Base-by-base conservation (phyloP, 345 rosid species). In the Camelina neglecta region DNA sequence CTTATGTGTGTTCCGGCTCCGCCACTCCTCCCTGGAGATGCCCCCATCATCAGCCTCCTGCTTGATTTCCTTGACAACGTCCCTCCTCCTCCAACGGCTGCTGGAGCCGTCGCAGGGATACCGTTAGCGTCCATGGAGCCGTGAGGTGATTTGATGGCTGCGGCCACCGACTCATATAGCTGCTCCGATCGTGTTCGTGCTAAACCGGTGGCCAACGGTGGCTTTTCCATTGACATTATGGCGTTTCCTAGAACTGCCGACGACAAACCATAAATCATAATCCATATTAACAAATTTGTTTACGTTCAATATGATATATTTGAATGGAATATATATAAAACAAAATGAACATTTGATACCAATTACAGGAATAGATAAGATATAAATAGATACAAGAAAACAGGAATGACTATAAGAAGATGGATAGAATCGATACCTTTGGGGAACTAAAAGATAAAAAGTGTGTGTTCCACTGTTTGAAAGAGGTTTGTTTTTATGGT, bases 141-240 rank as follows among this genome's bases (percentile, higher is more conserved):
- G 8, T 36, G 56, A 58, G 81, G 76, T 29, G 97, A 92, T 77
- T 80, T 92, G 71, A 90, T 81, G n/a, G 88, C 95, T 4, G 96
- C 91, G 1, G 90, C 88, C 54, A 91, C 51, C 3, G 89, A 61
- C 77, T 92, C 97, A 74, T 80, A 76, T 69, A 92, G 59, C 42
- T 94, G 97, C 36, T 94, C 98, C 3, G 98, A 94, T 36, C 85
- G 90, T 21, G 97, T 90, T 67, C 98, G 73, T 20, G 79, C 84
- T 81, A 94, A 79, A 24, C 87, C 83, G 4, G 91, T 68, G 53
- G 78, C 75, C 70, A 68, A 67, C 15, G 82, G 78, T 75, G 80
- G 73, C 80, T 83, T 94, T 75, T 90, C 96, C 87, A 80, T 83
- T 11, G 78, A 73, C 75, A 79, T 67, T 53, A 35, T 55, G 18